Conservation (phyloP, 2,329 filamentous ascomycete genomes). For the Lasiodiplodia citricola region DNA sequence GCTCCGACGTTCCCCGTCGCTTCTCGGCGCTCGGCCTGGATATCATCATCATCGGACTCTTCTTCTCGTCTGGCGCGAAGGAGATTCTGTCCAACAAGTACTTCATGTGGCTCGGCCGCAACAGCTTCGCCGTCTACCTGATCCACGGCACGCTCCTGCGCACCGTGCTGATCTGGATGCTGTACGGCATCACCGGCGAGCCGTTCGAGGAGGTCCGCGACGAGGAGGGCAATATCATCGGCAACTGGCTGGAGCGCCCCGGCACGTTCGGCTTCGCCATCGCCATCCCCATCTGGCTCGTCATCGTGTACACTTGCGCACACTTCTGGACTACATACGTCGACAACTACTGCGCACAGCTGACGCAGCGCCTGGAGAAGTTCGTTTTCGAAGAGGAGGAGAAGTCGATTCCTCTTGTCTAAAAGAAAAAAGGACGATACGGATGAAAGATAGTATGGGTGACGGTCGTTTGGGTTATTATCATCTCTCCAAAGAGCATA, state of each 20-base stretch:
- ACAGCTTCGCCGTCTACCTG: constrained; percentile 62
- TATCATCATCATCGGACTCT: constrained; percentile 57
- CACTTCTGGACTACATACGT: constrained; percentile 60
- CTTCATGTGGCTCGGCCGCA: constrained; percentile 61
- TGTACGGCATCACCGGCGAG: constrained; percentile 57
- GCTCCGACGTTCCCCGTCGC: constrained; percentile 47
- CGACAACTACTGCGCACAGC: constrained; percentile 55
- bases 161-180: constrained; percentile 57
- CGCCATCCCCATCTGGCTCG: constrained; percentile 55
- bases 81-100: constrained; percentile 56
- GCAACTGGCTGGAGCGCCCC: constrained; percentile 51
- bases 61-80: constrained; percentile 56
- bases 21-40: constrained; percentile 57
- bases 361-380: constrained; percentile 56
- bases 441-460: not conserved
- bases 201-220: constrained; percentile 47
- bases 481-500: not conserved
- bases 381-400: constrained; percentile 53
- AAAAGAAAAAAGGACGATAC: not conserved
- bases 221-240: constrained; percentile 47
- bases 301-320: constrained; percentile 54
- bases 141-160: constrained; percentile 60
- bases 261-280: constrained; percentile 47
- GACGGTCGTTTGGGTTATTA: not conserved
- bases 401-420: constrained; percentile 16